Evolutionary conservation across 441 rosid species (phyloP).

Genomic region (Gossypium laxum): DNA sequence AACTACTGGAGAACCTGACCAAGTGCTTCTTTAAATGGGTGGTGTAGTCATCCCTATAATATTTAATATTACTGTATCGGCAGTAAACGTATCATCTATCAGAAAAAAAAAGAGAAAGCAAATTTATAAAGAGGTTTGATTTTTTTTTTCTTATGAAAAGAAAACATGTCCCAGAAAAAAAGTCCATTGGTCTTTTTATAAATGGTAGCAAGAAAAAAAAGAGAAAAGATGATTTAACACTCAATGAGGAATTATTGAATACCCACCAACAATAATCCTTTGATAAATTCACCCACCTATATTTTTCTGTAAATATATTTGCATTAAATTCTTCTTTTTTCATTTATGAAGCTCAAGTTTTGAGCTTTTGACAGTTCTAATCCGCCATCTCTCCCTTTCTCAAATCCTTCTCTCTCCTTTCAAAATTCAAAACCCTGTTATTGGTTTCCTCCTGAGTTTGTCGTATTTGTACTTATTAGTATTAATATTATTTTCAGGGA

Average conservation of each 20-base stretch:
- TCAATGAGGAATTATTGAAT: conserved; percentile 32
- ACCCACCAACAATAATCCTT: conserved; percentile 25
- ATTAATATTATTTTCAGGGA: conserved; percentile 9
- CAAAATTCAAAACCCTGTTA: neutral
- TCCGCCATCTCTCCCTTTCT: conserved; percentile 15
- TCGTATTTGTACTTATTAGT: neutral
- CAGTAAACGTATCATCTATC: too few species aligned
- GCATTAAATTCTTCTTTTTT: conserved; percentile 5
- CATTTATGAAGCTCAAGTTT: conserved; percentile 34
- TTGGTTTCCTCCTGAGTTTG: neutral
- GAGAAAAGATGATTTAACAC: neutral
- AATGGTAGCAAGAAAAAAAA: neutral
- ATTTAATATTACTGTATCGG: too few species aligned
- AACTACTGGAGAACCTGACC: neutral
- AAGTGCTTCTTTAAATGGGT: neutral
- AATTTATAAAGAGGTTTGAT: neutral
- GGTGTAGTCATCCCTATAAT: too few species aligned
- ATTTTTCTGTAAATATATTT: conserved; percentile 9
- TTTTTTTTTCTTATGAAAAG: neutral
- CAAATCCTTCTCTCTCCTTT: neutral
- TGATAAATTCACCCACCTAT: conserved; percentile 30
- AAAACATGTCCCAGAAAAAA: neutral
- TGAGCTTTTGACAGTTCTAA: conserved; percentile 19
- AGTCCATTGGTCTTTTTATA: neutral
- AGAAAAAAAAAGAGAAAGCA: neutral